Evolutionary conservation across 805 yeast species (phyloP), one percentile per base, ranked within the genome.

Genomic region (Lipomyces sp.): DNA sequence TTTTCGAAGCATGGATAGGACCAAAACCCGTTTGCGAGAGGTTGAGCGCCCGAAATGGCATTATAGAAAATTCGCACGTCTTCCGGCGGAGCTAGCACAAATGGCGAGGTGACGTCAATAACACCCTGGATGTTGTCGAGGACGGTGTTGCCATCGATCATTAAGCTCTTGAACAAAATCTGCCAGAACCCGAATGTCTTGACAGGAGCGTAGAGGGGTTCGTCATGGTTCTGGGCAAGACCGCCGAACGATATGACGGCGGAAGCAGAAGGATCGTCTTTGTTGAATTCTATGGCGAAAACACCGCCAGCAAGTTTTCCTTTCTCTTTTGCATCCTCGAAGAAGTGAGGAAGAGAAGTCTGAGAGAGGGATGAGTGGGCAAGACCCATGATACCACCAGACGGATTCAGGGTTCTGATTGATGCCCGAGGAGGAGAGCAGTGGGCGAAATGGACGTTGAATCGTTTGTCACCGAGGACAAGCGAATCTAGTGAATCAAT

Each of bases 121-220:
- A 67, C 71, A 50, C 66, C 71, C 53, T 67, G 71, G 39, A 67
- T 65, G 57, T 67, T 67, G 58, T 65, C 69, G 57, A 67, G 35
- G 37, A 67, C 62, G 18, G 64, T 59, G 55, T 65, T 67, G 48
- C 71, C 71, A 59, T 67, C 67, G 11, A 67, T 35, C 66, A 67
- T 33, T 32, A 67, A 35, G 34, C 62, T 62, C 59, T 66, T 66
- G 60, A 67, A 67, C 18, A 67, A 61, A 45, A 67, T 59, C 53
- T 67, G 71, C 71, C 71, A 67, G 57, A 67, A 67, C 13, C 71
- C 71, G n/a, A 29, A 56, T 32, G 71, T 67, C 60, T 67, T 67
- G 53, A 67, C 63, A 6, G 71, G 66, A 10, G 71, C 71, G 54
- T 60, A 67, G 32, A 67, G 69, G n/a, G 69, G 63, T 24, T 67